phyloP scores from a whole-genome alignment of 2,329 filamentous ascomycete genomes.

The Botryotinia convoluta region DNA sequence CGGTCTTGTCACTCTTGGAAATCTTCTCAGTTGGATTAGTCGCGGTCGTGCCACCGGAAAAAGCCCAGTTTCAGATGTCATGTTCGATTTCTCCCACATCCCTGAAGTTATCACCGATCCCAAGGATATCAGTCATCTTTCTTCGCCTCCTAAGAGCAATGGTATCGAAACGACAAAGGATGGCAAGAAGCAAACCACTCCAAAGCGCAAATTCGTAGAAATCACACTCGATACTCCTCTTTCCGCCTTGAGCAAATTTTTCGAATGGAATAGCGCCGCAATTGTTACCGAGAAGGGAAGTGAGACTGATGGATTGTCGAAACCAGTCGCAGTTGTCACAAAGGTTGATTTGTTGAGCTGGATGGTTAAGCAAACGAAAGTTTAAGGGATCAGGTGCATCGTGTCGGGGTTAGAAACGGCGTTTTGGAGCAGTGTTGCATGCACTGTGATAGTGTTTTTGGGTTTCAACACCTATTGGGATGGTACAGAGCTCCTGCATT shows the following conservation, averaged over 20 bases:
- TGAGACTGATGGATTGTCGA: constrained; percentile 53
- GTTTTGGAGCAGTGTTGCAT: constrained; percentile 4
- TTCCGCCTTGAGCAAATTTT: constrained; percentile 81
- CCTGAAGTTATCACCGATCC: constrained; percentile 90
- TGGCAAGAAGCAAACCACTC: constrained; percentile 42
- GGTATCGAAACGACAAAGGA: constrained; percentile 31
- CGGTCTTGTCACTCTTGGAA: constrained; percentile 90
- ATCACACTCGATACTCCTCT: constrained; percentile 90
- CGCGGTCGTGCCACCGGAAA: constrained; percentile 73
- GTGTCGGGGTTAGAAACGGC: background rate
- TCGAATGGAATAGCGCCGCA: constrained; percentile 97
- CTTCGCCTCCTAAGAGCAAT: constrained; percentile 36
- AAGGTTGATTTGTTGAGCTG: constrained; percentile 95
- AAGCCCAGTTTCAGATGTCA: constrained; percentile 78
- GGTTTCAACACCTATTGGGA: constrained; percentile 15
- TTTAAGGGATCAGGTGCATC: constrained; percentile 15
- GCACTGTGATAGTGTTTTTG: background rate
- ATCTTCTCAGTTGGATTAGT: constrained; percentile 87
- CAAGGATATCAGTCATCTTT: constrained; percentile 53
- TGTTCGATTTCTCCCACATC: constrained; percentile 92
- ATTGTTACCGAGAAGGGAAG: constrained; percentile 78
- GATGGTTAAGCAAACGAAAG: constrained; percentile 68
- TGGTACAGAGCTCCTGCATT: background rate
- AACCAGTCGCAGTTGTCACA: constrained; percentile 86
- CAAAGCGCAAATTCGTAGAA: constrained; percentile 78